These are phyloP conservation scores for Hypoxylon rickii DNA, from an alignment of 495 filamentous ascomycete species.

Conservation along the genomic window DNA sequence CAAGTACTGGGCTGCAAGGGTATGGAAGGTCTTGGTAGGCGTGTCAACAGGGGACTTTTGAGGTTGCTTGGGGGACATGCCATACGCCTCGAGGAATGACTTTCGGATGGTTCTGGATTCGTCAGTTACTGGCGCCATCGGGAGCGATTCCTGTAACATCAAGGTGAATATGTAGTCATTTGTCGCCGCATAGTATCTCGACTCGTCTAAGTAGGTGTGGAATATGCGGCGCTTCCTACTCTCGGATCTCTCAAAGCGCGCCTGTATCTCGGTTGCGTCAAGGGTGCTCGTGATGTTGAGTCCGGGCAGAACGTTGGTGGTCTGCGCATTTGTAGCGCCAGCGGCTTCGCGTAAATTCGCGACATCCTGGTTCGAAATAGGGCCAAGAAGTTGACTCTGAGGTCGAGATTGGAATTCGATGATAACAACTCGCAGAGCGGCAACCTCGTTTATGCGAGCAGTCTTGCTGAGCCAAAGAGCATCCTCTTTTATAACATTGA, in stretches of 20 bases:
- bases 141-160: constrained; percentile 43
- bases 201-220: constrained; percentile 71
- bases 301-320: constrained; percentile 50
- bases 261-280: constrained; percentile 54
- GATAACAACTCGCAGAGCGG: constrained; percentile 77
- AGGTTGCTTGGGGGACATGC: constrained; percentile 39
- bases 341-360: constrained; percentile 68
- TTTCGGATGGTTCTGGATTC: constrained; percentile 32
- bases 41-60: constrained; percentile 33
- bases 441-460: constrained; percentile 76
- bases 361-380: constrained; percentile 69
- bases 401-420: constrained; percentile 83
- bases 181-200: constrained; percentile 58
- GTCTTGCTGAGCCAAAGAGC: constrained; percentile 81
- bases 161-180: constrained; percentile 51
- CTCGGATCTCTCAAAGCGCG: constrained; percentile 60
- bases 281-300: constrained; percentile 46
- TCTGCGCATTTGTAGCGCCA: constrained; percentile 59
- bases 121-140: constrained; percentile 34
- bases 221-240: constrained; percentile 66
- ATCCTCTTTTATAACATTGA: constrained; percentile 84
- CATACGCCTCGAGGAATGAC: constrained; percentile 36
- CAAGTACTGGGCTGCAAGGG: constrained; percentile 48
- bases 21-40: constrained; percentile 40
- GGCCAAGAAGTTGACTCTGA: constrained; percentile 63